Base-by-base conservation (phyloP, 106 monocot species). In the Dactylorhiza incarnata region DNA sequence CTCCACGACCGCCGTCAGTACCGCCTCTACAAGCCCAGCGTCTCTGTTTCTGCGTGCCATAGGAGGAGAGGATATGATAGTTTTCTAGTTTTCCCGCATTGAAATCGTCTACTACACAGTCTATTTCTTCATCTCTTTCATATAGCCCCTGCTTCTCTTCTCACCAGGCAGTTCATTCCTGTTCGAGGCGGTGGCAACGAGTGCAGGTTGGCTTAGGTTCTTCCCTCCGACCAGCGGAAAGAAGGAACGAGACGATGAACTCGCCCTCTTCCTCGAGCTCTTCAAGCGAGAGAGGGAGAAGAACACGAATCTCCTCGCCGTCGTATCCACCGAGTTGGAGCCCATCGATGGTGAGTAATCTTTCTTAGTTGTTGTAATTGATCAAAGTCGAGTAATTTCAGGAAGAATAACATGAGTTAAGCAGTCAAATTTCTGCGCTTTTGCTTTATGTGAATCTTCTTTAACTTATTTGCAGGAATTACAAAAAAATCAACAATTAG, bases 231-330 rank as follows among this genome's bases (percentile, higher is more conserved):
- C 48, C 13, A 37, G 71, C 46, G 71, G 48, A 11, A 74, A 74
- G 48, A 84, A 78, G 66, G 81, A 81, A 15, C 48, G 74, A 46
- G 84, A 84, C 15, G 84, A 84, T 6, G 84, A 84, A 25, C 81
- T 84, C 11, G 15, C 74, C 53, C 79, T 84, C 6, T 84, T 84
- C 67, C 80, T 68, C 0, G 81, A 84, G 74, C 73, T 84, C 76
- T 77, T 80, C 73, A 81, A 70, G 77, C 73, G 84, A 0, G 84
- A 81, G 56, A 81, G 74, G 65, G 84, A 84, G 59, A 65, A 69
- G 68, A 84, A 77, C 25, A 52, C 49, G 45, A 77, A 77, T 50
- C 84, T 84, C 47, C 81, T 84, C 26, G 81, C 77, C 0, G 72
- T 76, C 0, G 81, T 84, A 15, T 84, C 80, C 19, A 49, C 46